phyloP scores from a whole-genome alignment of 805 yeast species.

The Yarrowia keelungensis region DNA sequence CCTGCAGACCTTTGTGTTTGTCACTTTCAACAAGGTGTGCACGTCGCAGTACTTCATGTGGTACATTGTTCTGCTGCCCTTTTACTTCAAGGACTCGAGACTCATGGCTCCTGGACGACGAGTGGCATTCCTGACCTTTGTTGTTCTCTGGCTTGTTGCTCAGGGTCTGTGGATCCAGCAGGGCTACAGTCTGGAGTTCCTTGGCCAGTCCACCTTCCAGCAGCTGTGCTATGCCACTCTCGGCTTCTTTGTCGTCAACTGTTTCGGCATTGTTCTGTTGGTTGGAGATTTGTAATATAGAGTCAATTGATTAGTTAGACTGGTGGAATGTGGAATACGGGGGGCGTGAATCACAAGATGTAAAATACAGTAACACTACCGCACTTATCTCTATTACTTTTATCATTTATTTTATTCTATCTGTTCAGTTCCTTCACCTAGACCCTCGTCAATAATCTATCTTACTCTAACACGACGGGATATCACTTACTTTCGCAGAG shows the following conservation, averaged over 20 bases:
- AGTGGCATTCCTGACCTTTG: constrained; percentile 45
- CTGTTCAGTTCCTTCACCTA: constrained; percentile 1
- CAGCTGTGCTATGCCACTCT: constrained; percentile 63
- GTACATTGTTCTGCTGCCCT: constrained; percentile 87
- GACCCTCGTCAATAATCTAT: constrained; percentile 8
- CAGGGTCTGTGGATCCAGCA: constrained; percentile 81
- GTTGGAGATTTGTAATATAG: constrained; percentile 53
- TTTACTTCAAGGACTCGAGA: constrained; percentile 57
- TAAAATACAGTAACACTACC: too few relatives aligned
- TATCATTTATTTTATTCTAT: constrained; percentile 7
- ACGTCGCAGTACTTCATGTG: constrained; percentile 97
- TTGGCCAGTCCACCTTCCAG: constrained; percentile 70
- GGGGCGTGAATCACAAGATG: too few relatives aligned
- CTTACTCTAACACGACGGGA: constrained; percentile 20
- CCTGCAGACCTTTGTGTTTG: constrained; percentile 79
- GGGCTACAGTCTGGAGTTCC: constrained; percentile 82
- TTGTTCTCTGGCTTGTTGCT: constrained; percentile 67
- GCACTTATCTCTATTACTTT: not conserved
- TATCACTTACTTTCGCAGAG: constrained; percentile 39
- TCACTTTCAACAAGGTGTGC: constrained; percentile 78
- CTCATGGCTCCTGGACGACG: constrained; percentile 46
- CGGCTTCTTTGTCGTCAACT: constrained; percentile 66
- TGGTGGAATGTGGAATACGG: too few relatives aligned
- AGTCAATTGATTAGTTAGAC: too few relatives aligned
- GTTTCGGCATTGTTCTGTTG: constrained; percentile 64